Percentiles rank a stretch among this genome's conserved stretches.
These are phyloP conservation scores for Hypoxylon intermedium DNA, from an alignment of 495 filamentous ascomycete species.

Conservation along the genomic window DNA sequence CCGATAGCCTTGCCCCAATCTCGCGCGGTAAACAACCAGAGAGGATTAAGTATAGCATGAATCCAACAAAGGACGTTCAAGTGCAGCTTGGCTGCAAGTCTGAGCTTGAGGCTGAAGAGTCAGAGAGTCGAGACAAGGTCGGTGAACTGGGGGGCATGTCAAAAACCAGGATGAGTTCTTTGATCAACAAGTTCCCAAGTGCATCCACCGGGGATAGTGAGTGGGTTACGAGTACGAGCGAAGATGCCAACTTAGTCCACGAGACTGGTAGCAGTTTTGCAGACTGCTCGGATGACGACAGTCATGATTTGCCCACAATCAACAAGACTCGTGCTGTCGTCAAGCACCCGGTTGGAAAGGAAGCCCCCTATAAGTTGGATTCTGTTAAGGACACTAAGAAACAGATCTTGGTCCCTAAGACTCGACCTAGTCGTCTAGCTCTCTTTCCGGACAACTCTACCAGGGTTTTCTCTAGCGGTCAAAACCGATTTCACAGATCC, in stretches of 20 bases:
- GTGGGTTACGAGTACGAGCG: conserved; percentile 43
- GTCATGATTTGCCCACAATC: conserved; percentile 11
- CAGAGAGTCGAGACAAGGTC: background rate
- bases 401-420: conserved; percentile 40
- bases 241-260: conserved; percentile 29
- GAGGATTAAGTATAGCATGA: too few species aligned
- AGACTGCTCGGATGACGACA: conserved; percentile 43
- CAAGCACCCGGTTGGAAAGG: conserved; percentile 22
- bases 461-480: background rate
- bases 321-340: conserved; percentile 40
- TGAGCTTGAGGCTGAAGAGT: background rate
- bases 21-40: too few species aligned
- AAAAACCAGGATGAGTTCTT: too few species aligned
- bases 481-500: conserved; percentile 32
- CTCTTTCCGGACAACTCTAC: conserved; percentile 41
- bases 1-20: too few species aligned
- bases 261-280: conserved; percentile 50
- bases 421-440: conserved; percentile 35
- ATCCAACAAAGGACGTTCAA: too few species aligned
- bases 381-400: conserved; percentile 37
- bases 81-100: background rate
- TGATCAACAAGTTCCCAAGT: background rate
- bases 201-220: conserved; percentile 25
- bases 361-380: conserved; percentile 22
- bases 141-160: background rate